phyloP scores from a whole-genome alignment of 2,329 filamentous ascomycete species.

The Alternaria sp. region DNA sequence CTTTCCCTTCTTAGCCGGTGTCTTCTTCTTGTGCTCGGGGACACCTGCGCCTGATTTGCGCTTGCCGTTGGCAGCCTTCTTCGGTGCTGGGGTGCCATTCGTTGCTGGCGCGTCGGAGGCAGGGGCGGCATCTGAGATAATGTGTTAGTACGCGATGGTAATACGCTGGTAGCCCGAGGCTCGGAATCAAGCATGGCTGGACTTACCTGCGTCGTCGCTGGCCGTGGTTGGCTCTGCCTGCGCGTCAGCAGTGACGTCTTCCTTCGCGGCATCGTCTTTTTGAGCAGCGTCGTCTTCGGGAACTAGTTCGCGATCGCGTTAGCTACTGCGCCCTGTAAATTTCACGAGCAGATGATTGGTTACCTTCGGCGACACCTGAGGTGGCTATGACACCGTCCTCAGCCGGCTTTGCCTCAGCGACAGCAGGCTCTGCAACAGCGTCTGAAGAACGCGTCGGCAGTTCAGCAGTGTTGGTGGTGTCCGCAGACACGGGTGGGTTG shows the following conservation, averaged over 20 bases:
- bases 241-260: conserved; percentile 34
- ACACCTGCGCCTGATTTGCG: conserved; percentile 76
- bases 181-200: not conserved
- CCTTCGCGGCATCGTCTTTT: conserved; percentile 21
- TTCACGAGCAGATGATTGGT: conserved; percentile 11
- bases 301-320: conserved; percentile 27
- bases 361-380: conserved; percentile 39
- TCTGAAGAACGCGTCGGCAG: conserved; percentile 41
- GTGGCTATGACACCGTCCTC: conserved; percentile 38
- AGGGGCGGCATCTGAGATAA: conserved; percentile 42
- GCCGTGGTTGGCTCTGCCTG: conserved; percentile 27
- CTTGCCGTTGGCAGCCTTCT: conserved; percentile 47
- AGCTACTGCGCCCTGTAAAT: conserved; percentile 13
- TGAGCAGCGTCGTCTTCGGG: conserved; percentile 24
- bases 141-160: conserved; percentile 17
- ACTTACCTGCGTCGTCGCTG: conserved; percentile 35
- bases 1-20: conserved; percentile 76
- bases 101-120: conserved; percentile 48
- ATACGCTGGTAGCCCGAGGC: not conserved
- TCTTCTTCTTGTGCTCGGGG: conserved; percentile 76
- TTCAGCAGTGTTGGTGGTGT: conserved; percentile 36
- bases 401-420: conserved; percentile 37
- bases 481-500: conserved; percentile 33
- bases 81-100: conserved; percentile 57
- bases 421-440: conserved; percentile 31